Percentiles rank a stretch among this genome's conserved stretches.
Conservation (phyloP, 306 rosid species). For the Dryas alaskensis region DNA sequence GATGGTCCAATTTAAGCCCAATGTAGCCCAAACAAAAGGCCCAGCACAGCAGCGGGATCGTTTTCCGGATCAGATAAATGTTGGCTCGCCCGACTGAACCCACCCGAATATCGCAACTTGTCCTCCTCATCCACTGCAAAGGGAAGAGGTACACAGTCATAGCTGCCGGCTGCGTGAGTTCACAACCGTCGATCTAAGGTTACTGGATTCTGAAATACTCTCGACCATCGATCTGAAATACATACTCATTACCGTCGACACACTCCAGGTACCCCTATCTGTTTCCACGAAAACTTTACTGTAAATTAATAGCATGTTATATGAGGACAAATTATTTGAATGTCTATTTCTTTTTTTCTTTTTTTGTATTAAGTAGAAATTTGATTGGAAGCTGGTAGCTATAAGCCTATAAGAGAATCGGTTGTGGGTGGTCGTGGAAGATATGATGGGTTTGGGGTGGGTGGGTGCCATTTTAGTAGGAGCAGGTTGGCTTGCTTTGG, state of each 20-base stretch:
- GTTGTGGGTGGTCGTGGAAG: slow-evolving; percentile 7
- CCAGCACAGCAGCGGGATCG: too few relatives aligned
- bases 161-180: background rate
- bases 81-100: background rate
- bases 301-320: background rate
- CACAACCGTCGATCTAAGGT: slow-evolving; percentile 11
- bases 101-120: background rate
- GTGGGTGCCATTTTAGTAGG: slow-evolving; percentile 76
- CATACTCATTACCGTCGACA: background rate
- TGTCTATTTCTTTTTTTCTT: background rate
- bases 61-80: background rate
- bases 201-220: background rate
- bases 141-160: background rate
- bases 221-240: background rate
- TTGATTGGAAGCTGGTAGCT: background rate
- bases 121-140: background rate
- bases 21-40: too few relatives aligned
- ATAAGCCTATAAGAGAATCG: too few relatives aligned
- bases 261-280: background rate
- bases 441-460: slow-evolving; percentile 70
- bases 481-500: slow-evolving; percentile 85
- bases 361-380: background rate
- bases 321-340: background rate
- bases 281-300: too few relatives aligned
- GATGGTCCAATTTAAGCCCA: too few relatives aligned